Evolutionary conservation across 805 yeast genomes (phyloP), one percentile per base, ranked within the genome.

Genomic region (Wickerhamomyces strasburgensis): DNA sequence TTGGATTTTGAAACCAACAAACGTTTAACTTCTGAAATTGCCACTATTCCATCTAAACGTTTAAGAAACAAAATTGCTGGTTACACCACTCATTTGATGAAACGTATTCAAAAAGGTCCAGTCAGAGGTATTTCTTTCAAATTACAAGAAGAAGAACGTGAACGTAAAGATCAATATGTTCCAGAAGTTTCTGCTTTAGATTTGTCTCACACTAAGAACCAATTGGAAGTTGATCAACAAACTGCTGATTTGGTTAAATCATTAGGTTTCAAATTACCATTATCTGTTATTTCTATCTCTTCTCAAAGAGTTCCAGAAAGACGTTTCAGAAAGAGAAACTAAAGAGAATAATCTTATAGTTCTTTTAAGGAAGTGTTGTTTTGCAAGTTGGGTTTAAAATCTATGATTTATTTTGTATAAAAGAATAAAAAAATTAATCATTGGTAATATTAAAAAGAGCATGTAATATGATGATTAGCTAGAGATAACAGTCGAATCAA

Each of bases 11-110:
- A 93, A 81, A 87, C 94, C 84, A 93, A 93, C 96, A 93, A 93
- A 84, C 90, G 98, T 80, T 82, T 94, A 70, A 84, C 96, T 63
- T 84, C 87, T 64, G 96, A 94, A 75, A 89, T 93, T 63, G 98
- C 99, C 58, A 89, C 85, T 72, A 94, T 93, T 68, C 97, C 90
- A 73, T 87, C 98, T 65, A 93, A 93, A 84, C 87, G 99, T 78
- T 84, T 93, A 73, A 93, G 99, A 81, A 93, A 93, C 93, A 93
- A 93, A 87, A 94, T 93, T 65, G 98, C 99, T 70, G 99, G 99
- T 72, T 93, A 90, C 96, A 93, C 98, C 74, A 93, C 98, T 67
- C 99, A 93, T 75, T 83, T 93, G 73, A 94, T 93, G 98, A 93
- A 87, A 82, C 89, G 99, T 80, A 93, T 93, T 68, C 98, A 94